A percentile compares a stretch with the other conserved stretches of the same genome.
These are phyloP conservation scores for Syzygium aromaticum DNA, from an alignment of 345 rosid species.

Conservation along the genomic window DNA sequence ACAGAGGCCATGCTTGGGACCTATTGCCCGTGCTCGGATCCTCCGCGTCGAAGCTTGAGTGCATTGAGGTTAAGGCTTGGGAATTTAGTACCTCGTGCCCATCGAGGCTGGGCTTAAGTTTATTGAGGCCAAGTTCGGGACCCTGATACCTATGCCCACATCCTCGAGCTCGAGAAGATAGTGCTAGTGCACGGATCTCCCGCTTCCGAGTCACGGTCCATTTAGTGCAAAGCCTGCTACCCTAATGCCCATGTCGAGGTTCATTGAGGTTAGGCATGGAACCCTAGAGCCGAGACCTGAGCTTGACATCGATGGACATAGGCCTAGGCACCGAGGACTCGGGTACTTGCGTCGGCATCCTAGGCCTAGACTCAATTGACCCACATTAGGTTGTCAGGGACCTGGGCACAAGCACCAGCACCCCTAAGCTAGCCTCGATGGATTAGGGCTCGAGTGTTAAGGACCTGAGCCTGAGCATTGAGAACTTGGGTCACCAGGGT, in stretches of 20 bases:
- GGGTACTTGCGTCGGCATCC: neutral
- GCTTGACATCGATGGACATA: neutral
- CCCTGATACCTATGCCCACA: neutral
- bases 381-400: neutral
- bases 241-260: neutral
- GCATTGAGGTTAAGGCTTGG: no score
- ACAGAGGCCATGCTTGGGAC: no score
- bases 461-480: neutral
- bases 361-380: neutral
- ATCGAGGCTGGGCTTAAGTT: no score
- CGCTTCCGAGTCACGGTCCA: neutral
- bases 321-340: neutral
- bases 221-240: neutral
- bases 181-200: neutral
- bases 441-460: neutral
- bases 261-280: neutral
- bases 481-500: accelerated
- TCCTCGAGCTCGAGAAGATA: neutral
- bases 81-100: neutral
- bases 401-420: accelerated
- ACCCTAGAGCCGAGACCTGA: accelerated
- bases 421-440: neutral
- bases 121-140: neutral
- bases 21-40: no score
- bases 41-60: no score